These are phyloP conservation scores for Nelumbo lutea DNA, from an alignment of 164 flowering plant genomes.

Conservation along the genomic window DNA sequence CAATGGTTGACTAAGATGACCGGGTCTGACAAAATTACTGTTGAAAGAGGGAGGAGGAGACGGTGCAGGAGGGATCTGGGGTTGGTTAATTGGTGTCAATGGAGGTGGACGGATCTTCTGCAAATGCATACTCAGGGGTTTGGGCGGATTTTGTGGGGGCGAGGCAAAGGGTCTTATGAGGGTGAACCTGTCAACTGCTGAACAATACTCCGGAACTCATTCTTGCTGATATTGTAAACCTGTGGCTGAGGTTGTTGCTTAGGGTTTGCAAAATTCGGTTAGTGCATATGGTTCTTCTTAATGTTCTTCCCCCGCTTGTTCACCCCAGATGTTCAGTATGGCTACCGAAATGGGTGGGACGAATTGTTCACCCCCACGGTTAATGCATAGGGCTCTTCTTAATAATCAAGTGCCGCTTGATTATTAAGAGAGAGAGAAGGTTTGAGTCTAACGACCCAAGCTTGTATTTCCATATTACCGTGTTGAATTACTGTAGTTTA, in stretches of 20 bases:
- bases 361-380: too few species aligned
- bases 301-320: conserved; percentile 85
- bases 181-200: conserved; percentile 97
- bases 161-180: conserved; percentile 52
- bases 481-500: too few species aligned
- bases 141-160: conserved; percentile 63
- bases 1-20: conserved; percentile 38
- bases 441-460: too few species aligned
- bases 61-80: conserved; percentile 22
- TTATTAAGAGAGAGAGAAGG: too few species aligned
- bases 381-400: too few species aligned
- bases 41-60: conserved; percentile 26
- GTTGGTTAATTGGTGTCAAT: conserved; percentile 52
- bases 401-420: too few species aligned
- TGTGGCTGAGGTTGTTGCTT: conserved; percentile 81
- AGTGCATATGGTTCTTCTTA: conserved; percentile 85
- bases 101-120: conserved; percentile 91
- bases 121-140: conserved; percentile 59
- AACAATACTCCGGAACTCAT: conserved; percentile 78
- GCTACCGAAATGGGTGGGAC: conserved; percentile 10
- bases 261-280: conserved; percentile 54
- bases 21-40: conserved; percentile 35
- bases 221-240: conserved; percentile 93
- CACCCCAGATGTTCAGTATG: conserved; percentile 77
- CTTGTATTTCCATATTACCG: too few species aligned